Percentiles rank a stretch among this genome's conserved stretches.
phyloP scores from a whole-genome alignment of 768 basidiomycete species.

The Agrocybe praecox region DNA sequence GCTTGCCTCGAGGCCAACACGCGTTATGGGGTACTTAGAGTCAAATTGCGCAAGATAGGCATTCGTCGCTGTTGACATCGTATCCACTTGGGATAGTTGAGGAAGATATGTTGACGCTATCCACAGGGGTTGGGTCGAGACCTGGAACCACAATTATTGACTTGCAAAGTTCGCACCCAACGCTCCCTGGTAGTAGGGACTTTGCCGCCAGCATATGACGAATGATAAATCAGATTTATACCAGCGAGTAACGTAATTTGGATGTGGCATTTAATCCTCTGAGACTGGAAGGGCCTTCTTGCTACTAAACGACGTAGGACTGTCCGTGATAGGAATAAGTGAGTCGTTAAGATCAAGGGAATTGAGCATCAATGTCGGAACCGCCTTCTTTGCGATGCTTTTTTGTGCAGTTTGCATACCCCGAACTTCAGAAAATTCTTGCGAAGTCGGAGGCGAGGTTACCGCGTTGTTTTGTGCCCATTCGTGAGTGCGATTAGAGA shows the following conservation, averaged over 20 bases:
- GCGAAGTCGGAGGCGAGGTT: conserved; percentile 9
- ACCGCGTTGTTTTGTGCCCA: conserved; percentile 8
- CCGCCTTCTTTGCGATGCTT: conserved; percentile 17
- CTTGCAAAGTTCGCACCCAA: background rate
- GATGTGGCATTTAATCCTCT: conserved; percentile 12
- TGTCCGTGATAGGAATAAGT: conserved; percentile 38
- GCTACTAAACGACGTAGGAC: conserved; percentile 33
- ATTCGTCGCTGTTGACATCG: background rate
- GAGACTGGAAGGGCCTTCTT: conserved; percentile 24
- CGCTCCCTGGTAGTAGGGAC: background rate
- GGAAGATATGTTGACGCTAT: background rate
- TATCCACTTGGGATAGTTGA: conserved; percentile 4
- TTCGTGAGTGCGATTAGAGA: conserved; percentile 6
- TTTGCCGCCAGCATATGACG: background rate
- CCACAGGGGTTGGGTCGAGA: background rate
- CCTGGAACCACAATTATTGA: background rate
- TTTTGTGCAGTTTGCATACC: background rate
- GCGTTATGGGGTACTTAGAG: conserved; percentile 7
- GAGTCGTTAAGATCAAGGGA: conserved; percentile 27
- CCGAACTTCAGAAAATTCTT: conserved; percentile 6
- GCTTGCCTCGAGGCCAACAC: conserved; percentile 13
- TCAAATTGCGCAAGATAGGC: background rate
- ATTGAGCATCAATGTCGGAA: conserved; percentile 33
- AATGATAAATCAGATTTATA: too few species aligned
- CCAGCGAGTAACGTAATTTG: background rate